Evolutionary conservation across 2,329 filamentous ascomycete species (phyloP), one percentile per base, ranked within the genome.

Genomic region (Sordariomycetes sp.): DNA sequence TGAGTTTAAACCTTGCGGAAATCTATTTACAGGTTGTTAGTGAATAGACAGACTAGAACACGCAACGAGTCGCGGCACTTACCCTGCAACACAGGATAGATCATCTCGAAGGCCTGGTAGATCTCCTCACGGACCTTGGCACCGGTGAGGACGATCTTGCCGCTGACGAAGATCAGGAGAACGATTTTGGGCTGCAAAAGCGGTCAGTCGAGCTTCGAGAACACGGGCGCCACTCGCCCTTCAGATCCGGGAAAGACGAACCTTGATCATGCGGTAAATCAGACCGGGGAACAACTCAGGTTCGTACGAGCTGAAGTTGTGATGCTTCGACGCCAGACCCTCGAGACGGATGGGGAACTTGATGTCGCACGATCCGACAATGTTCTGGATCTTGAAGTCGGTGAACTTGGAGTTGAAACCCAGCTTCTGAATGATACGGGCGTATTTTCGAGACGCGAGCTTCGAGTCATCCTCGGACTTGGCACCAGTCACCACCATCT

Each of bases 311-410:
- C 90, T 95, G 85, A 97, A 99, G 78, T 96, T 96, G 81, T 97
- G 93, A 82, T 99, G 94, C 76, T 92, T 90, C 65, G 88, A 94
- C 18, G 94, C 94, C 71, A 99, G 79, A 75, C 94, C 94, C 73
- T 97, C 94, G 60, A 99, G 81, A 65, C 94, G 90, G 66, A 99
- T 97, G 58, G 94, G 94, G 77, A 99, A 99, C 81, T 97, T 97
- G 81, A 99, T 97, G 71, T 99, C 94, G 74, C 93, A 97, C 61
- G 91, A 96, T 63, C 94, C 94, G 64, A 99, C 94, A 64, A 99
- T 97, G 76, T 99, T 99, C 79, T 97, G 92, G 69, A 99, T 99
- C 83, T 97, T 99, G 79, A 99, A 99, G 74, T 99, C 94, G 65
- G 92, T 97, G 75, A 99, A 97, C 83, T 97, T 97, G 68, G 94